A percentile compares a stretch with the other conserved stretches of the same genome.
phyloP scores from a whole-genome alignment of 805 yeast genomes.

The Nakazawaea wickerhamii region DNA sequence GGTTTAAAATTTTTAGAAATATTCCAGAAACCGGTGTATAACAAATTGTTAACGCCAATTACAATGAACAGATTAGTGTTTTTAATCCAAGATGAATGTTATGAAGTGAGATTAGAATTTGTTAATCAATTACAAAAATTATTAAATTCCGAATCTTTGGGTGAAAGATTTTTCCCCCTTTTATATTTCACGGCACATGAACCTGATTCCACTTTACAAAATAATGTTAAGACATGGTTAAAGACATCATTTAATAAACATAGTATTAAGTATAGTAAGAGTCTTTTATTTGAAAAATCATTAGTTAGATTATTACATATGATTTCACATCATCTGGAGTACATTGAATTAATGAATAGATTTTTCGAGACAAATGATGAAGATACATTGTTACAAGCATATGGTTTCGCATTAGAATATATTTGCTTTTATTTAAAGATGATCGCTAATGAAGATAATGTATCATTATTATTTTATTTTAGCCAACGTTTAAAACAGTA shows the following conservation, averaged over 20 bases:
- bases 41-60: conserved; percentile 44
- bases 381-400: conserved; percentile 33
- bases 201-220: conserved; percentile 47
- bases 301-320: conserved; percentile 64
- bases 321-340: conserved; percentile 72
- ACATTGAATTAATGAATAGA: conserved; percentile 34
- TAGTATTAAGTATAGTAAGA: conserved; percentile 25
- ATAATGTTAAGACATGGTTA: conserved; percentile 64
- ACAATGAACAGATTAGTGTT: conserved; percentile 49
- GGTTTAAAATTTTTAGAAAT: conserved; percentile 61
- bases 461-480: conserved; percentile 68
- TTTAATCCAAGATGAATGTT: conserved; percentile 62
- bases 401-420: conserved; percentile 52
- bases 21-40: conserved; percentile 49
- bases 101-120: conserved; percentile 50
- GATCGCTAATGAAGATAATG: conserved; percentile 59
- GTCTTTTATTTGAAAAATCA: conserved; percentile 57
- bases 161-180: conserved; percentile 62
- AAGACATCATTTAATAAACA: conserved; percentile 46
- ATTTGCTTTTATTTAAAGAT: conserved; percentile 53
- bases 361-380: conserved; percentile 16
- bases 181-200: conserved; percentile 75
- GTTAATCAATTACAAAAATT: conserved; percentile 44
- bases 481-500: conserved; percentile 78
- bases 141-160: conserved; percentile 45